Evolutionary conservation across 2,329 filamentous ascomycete species (phyloP).

Genomic region (Apiospora arundinis): DNA sequence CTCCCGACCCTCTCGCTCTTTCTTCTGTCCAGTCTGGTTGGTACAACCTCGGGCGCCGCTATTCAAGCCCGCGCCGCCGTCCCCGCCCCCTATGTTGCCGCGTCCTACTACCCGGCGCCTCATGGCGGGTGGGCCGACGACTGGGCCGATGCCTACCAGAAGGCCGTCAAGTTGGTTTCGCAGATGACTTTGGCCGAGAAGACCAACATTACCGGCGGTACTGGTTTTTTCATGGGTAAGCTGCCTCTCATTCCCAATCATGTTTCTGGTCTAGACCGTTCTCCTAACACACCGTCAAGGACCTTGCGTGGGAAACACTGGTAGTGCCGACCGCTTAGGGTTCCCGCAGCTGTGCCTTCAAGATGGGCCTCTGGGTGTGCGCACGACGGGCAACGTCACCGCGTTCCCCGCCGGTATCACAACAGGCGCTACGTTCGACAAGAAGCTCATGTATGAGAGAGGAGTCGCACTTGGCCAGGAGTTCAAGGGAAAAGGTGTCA

Average conservation of each 20-base stretch:
- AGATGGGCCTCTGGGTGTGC: conserved; percentile 74
- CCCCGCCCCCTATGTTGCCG: conserved; percentile 48
- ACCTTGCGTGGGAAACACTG: conserved; percentile 78
- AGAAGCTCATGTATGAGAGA: conserved; percentile 71
- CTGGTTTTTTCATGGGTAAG: conserved; percentile 72
- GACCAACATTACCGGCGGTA: conserved; percentile 76
- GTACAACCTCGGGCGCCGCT: conserved; percentile 29
- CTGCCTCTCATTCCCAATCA: neutral
- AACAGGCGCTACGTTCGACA: conserved; percentile 76
- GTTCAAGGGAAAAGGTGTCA: conserved; percentile 74
- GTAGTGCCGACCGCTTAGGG: conserved; percentile 71
- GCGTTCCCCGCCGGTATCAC: conserved; percentile 84
- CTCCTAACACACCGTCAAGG: conserved; percentile 36
- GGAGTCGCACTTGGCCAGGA: conserved; percentile 74
- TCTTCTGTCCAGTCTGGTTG: conserved; percentile 26
- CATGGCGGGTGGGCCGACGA: conserved; percentile 73
- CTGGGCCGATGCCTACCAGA: conserved; percentile 74
- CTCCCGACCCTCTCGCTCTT: conserved; percentile 35
- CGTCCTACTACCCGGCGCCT: conserved; percentile 76
- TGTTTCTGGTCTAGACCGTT: neutral
- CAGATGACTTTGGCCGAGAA: conserved; percentile 84
- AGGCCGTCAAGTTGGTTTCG: conserved; percentile 71
- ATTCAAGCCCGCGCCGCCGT: conserved; percentile 36
- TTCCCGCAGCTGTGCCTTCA: conserved; percentile 76
- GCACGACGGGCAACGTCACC: conserved; percentile 76